Evolutionary conservation across 129 eudicot genomes (phyloP).

Genomic region (Dittrichia graveolens): DNA sequence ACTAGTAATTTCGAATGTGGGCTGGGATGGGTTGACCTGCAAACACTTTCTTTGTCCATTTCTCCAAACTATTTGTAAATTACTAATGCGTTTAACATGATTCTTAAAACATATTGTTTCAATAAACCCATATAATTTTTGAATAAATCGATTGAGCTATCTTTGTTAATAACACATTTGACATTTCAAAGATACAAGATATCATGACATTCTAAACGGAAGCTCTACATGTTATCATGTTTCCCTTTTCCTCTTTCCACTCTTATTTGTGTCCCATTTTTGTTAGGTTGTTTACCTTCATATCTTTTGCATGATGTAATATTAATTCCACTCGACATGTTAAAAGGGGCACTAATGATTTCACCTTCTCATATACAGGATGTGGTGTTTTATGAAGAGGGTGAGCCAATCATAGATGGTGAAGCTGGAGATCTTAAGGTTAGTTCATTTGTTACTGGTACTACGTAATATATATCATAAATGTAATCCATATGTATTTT

Average conservation of each 20-base stretch:
- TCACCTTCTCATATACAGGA: slow-evolving; percentile 45
- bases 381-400: slow-evolving; percentile 80
- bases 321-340: neutral
- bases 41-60: neutral
- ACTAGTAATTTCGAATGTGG: neutral
- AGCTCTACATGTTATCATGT: neutral
- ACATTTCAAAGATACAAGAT: neutral
- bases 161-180: neutral
- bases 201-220: neutral
- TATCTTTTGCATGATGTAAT: neutral
- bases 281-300: neutral
- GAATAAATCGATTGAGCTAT: neutral
- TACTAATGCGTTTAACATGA: neutral
- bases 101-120: neutral
- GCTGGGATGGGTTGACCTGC: neutral
- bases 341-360: neutral
- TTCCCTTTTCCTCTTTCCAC: neutral
- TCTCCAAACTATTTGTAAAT: neutral
- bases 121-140: neutral
- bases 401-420: slow-evolving; percentile 89
- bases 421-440: slow-evolving; percentile 99
- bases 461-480: neutral
- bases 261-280: neutral
- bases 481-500: neutral
- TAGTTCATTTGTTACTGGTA: slow-evolving; percentile 23